Evolutionary conservation across 306 rosid species (phyloP), one percentile per base, ranked within the genome.

Genomic region (Pachyrhizus erosus): DNA sequence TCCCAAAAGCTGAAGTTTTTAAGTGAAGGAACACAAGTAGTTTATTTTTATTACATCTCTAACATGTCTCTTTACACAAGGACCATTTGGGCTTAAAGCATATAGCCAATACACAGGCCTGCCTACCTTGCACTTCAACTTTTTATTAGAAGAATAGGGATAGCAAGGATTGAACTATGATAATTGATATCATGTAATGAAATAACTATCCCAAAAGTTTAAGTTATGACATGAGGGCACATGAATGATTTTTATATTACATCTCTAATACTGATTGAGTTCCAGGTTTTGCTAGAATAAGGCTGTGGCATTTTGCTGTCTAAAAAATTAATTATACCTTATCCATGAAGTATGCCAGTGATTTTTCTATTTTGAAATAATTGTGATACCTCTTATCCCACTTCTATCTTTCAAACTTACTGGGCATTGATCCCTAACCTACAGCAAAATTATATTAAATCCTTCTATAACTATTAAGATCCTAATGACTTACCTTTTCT

Each of bases 401-500:
- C n/a, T 70, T 76, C 64, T 24, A 68, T 74, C 70, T 20, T 57
- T 37, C 51, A 80, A 48, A 68, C 70, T 75, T 75, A 54, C 9
- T n/a, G 29, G n/a, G 65, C 61, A 48, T 31, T 42, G 48, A 69
- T 67, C 18, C 45, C 42, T 37, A 62, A 80, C 69, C 42, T 17
- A 49, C 14, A 33, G 57, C 20, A 77, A 42, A 77, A 58, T 13
- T 37, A 37, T 37, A 37, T 37, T 7, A 37, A 37, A 37, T 37
- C 8, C 42, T 1, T 37, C 9, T 37, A 37, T 37, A 75, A 33
- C 61, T 46, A 60, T 13, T 76, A 76, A 65, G 43, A 86, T 34
- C 54, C 55, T 39, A 43, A 85, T 31, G 73, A 87, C 91, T 87
- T 85, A 93, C 99, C 91, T 86, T 88, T 46, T 90, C 96, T 69